phyloP scores from a whole-genome alignment of 352 stramenopile genomes.

The Phytophthora palmivora region DNA sequence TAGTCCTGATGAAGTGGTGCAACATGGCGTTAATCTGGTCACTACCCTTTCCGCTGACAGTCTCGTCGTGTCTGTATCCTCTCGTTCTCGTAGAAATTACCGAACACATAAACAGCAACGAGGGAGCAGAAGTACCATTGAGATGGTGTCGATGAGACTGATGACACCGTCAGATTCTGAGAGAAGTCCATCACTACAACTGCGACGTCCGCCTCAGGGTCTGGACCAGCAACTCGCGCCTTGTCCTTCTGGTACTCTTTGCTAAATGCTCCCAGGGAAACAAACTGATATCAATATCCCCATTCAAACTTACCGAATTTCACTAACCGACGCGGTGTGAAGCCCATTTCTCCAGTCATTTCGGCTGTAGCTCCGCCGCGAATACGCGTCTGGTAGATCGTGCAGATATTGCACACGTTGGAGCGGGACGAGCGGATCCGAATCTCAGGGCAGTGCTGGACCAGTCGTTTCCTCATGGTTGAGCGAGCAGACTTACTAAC shows the following conservation, averaged over 20 bases:
- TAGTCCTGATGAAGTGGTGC: neutral
- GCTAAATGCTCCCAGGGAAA: neutral
- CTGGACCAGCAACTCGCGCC: no score
- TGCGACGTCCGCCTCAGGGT: no score
- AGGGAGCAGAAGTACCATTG: constrained; percentile 32
- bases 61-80: constrained; percentile 8
- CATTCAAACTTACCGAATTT: constrained; percentile 18
- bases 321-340: constrained; percentile 1
- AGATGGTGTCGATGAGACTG: constrained; percentile 3
- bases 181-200: constrained; percentile 28
- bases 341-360: constrained; percentile 7
- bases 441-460: constrained; percentile 4
- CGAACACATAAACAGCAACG: constrained; percentile 14
- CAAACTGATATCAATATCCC: constrained; percentile 19
- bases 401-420: constrained; percentile 13
- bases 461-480: constrained; percentile 13
- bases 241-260: neutral
- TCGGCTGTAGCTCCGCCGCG: neutral
- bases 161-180: constrained; percentile 24
- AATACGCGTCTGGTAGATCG: constrained; percentile 15
- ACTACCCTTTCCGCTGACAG: no score
- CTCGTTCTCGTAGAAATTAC: constrained; percentile 13
- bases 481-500: neutral
- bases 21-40: constrained; percentile 8
- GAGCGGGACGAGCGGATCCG: constrained; percentile 3